Evolutionary conservation across 805 yeast species (phyloP).

Genomic region (Hagleromyces aurorensis): DNA sequence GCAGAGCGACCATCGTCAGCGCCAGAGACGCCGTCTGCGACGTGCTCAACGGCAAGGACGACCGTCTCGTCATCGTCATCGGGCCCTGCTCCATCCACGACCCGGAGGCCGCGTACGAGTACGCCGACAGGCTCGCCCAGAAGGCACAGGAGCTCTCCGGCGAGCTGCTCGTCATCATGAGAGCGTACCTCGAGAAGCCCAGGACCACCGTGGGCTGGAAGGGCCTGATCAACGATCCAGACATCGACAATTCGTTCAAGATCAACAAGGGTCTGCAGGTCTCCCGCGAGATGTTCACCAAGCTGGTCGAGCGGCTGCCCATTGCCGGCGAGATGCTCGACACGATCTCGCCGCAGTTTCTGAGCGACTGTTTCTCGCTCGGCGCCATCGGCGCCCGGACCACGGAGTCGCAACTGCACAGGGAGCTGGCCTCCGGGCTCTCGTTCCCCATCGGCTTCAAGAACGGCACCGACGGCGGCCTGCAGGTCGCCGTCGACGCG

Average conservation of each 20-base stretch:
- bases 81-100: constrained; percentile 99
- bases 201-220: constrained; percentile 99
- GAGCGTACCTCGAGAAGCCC: constrained; percentile 97
- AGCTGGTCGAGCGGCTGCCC: constrained; percentile 76
- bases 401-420: constrained; percentile 94
- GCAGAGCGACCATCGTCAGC: constrained; percentile 54
- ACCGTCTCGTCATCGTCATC: constrained; percentile 78
- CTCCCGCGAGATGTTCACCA: constrained; percentile 77
- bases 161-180: constrained; percentile 84
- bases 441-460: constrained; percentile 98
- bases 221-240: constrained; percentile 96
- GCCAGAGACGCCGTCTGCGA: constrained; percentile 73
- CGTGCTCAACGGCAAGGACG: constrained; percentile 75
- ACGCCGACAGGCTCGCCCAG: constrained; percentile 57
- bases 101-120: constrained; percentile 84
- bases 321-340: constrained; percentile 98
- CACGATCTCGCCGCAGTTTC: constrained; percentile 93
- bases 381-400: constrained; percentile 99
- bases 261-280: constrained; percentile 91
- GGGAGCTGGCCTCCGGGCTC: constrained; percentile 93
- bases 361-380: constrained; percentile 84
- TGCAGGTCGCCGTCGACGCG: constrained; percentile 93
- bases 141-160: constrained; percentile 55
- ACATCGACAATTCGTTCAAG: constrained; percentile 84
- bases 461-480: constrained; percentile 94